Base-by-base conservation (phyloP, 2,329 filamentous ascomycete species). In the Curvularia hawaiiensis region DNA sequence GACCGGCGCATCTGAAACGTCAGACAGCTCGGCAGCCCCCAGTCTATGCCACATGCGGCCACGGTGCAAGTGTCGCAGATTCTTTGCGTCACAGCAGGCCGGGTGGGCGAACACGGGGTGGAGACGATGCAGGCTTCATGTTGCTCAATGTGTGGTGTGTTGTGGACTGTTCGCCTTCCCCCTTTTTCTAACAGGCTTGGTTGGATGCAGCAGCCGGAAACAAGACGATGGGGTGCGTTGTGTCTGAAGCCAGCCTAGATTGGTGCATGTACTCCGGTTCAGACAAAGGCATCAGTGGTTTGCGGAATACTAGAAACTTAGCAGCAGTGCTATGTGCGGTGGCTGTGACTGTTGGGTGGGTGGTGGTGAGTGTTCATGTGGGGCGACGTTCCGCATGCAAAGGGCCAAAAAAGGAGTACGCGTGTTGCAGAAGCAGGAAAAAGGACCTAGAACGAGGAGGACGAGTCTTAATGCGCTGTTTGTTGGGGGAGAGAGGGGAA, bases 121-220 rank as follows among this genome's bases (percentile, higher is more conserved):
- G 62, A 64, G 63, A 67, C 66, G 56, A 52, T 56, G 53, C 38
- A 57, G 49, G 52, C 61, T 56, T 58, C 59, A 62, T 38, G 48
- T 50, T 24, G 45, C 47, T 52, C 40, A 28, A 40, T 52, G 48
- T 49, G 47, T 35, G 50, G 26, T 41, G 53, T 46, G 45, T 7
- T 45, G 24, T n/a, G 24, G 41, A 14, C 41, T n/a, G 41, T 18
- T 24, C 30, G 30, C 30, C 26, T 28, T 4, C 12, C 22, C 41
- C 35, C 35, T 38, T 38, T 38, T 18, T 9, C 26, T 9, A 28
- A 11, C 26, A 14, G 24, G 22, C 40, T 43, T 31, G 40, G 54
- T 46, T 28, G 33, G 33, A 39, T 49, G 22, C 30, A 47, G 28
- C 31, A 31, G 26, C 31, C 16, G n/a, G 45, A 48, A 48, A 48